phyloP scores from a whole-genome alignment of 345 rosid species.

The Noccaea bulbosa region DNA sequence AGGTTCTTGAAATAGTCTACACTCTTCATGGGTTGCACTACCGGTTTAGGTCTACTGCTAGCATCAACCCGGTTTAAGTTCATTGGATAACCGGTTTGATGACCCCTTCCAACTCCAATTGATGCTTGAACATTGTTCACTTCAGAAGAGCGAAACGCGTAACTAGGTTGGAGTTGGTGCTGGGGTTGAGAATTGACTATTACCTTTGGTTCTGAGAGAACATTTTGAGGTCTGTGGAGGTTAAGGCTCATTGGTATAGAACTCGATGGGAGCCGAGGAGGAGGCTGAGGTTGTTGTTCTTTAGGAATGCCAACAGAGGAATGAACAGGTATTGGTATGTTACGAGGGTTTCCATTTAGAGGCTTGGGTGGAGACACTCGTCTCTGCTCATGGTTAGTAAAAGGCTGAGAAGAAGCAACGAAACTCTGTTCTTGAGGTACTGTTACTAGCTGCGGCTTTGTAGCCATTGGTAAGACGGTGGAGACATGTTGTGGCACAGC shows the following conservation, averaged over 20 bases:
- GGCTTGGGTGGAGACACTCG: slow-evolving; percentile 40
- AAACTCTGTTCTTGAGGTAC: slow-evolving; percentile 29
- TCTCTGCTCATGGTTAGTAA: slow-evolving; percentile 22
- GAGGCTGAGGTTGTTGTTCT: slow-evolving; percentile 29
- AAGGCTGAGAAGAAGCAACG: slow-evolving; percentile 25
- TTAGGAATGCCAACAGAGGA: neutral
- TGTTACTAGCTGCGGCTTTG: slow-evolving; percentile 17
- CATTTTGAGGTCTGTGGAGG: slow-evolving; percentile 32
- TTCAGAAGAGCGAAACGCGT: slow-evolving; percentile 14
- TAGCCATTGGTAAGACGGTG: slow-evolving; percentile 10
- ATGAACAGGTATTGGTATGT: slow-evolving; percentile 26
- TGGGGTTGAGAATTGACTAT: slow-evolving; percentile 17
- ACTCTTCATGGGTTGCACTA: slow-evolving; percentile 47
- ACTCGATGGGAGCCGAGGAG: slow-evolving; percentile 5
- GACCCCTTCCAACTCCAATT: slow-evolving; percentile 20
- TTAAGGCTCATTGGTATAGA: slow-evolving; percentile 28
- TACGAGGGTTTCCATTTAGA: slow-evolving; percentile 4
- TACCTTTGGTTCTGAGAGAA: slow-evolving; percentile 26
- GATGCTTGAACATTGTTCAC: slow-evolving; percentile 36
- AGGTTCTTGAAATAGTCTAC: slow-evolving; percentile 61
- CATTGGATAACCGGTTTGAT: slow-evolving; percentile 32
- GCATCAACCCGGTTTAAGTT: slow-evolving; percentile 28
- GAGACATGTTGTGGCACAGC: slow-evolving; percentile 20
- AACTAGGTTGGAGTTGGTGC: slow-evolving; percentile 5
- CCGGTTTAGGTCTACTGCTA: slow-evolving; percentile 22